Base-by-base conservation (phyloP, 176 grass and related monocot species). In the Carex scoparia region DNA sequence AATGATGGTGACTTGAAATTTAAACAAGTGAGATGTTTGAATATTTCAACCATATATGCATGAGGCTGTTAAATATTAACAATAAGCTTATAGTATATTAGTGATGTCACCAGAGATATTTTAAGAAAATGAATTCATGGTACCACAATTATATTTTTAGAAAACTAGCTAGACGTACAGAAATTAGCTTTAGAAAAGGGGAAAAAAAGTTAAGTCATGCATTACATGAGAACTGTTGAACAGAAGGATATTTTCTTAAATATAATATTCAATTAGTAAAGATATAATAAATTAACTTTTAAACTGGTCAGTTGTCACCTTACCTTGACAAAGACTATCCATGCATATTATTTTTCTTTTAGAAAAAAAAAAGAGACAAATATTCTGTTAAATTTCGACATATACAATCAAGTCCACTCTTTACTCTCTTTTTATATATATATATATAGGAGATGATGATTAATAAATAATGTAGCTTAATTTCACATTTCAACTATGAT, bases 331-430 rank as follows among this genome's bases (percentile, higher is more conserved):
- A 77, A 32, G 19, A 51, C 40, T 54, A 55, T 56, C 72, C 72
- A 31, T 16, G 33, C 33, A 35, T 35, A 77, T 32, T 77, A 15
- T 77, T 30, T 56, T 56, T 40, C 38, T 7, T 16, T 6, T 4
- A 57, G 2, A 77, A 53, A 75, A 77, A 51, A 75, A 23, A 23
- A 23, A 23, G 0, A 13, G 23, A 30, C 19, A 75, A 75, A 54
- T 53, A 19, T 28, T 75, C 44, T 77, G 11, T 57, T 77, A 14
- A 2, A 35, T 35, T 35, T 56, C 4, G 0, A 30, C 49, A 77
- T 35, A 77, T 77, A 12, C 13, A 77, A 57, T 71, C 74, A 78
- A 78, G 51, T 78, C 51, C 74, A 78, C 48, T 57, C 30, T 78
- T 8, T 77, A 56, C 12, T 77, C 15, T 32, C 49, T 27, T 56